Percentiles rank a stretch among this genome's conserved stretches.
phyloP scores from a whole-genome alignment of 140 eudicot species.

The Anethum foeniculum region DNA sequence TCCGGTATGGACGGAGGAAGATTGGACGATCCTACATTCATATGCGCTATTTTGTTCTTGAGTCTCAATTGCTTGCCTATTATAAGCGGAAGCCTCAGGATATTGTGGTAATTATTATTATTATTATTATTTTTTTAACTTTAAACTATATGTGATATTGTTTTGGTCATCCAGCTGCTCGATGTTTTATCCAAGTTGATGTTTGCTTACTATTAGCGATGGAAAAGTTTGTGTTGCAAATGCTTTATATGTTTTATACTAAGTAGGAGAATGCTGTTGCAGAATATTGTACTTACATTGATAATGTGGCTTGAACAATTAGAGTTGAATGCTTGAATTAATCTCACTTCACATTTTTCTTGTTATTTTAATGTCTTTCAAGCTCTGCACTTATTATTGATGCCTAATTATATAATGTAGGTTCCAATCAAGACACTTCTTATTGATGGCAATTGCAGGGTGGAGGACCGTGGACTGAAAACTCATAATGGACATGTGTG shows the following conservation, averaged over 20 bases:
- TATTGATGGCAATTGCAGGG: constrained; percentile 97
- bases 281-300: neutral
- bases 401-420: constrained; percentile 22
- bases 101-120: constrained; percentile 53
- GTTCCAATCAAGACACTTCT: constrained; percentile 93
- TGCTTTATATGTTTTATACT: too few relatives aligned
- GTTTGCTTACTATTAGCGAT: neutral
- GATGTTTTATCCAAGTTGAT: neutral
- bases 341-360: neutral
- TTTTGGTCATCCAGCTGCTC: neutral
- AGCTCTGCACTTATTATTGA: neutral
- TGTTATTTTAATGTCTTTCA: neutral
- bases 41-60: constrained; percentile 94
- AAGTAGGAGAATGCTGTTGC: neutral
- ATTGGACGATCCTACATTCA: constrained; percentile 92
- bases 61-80: constrained; percentile 71
- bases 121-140: neutral
- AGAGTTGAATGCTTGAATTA: neutral
- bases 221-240: neutral
- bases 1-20: constrained; percentile 91
- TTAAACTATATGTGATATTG: neutral
- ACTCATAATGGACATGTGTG: constrained; percentile 99
- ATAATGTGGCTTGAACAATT: neutral
- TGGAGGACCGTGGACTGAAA: constrained; percentile 97
- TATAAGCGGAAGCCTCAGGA: constrained; percentile 98